Base-by-base conservation (phyloP, 2,329 filamentous ascomycete genomes). In the Aspergillus neoniger region DNA sequence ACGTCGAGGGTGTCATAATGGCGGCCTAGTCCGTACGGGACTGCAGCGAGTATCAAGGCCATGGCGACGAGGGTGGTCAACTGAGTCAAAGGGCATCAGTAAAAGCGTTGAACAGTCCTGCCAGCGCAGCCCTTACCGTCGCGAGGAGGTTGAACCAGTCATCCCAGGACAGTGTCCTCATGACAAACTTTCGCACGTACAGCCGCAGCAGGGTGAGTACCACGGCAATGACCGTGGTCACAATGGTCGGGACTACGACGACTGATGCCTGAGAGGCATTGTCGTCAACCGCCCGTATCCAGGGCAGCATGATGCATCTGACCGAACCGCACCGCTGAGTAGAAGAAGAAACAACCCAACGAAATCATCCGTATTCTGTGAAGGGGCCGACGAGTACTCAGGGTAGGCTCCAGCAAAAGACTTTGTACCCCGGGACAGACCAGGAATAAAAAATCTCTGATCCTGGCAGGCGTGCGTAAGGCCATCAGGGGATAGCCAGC, bases 121-220 rank as follows among this genome's bases (percentile, higher is more conserved):
- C 41, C 14, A 43, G 44, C 12, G 32, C 23, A 38, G 55, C 59
- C 28, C 28, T 58, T 30, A 65, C 63, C 54, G 60, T 62, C 9
- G 56, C 61, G 21, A 64, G 53, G 10, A 65, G 61, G 50, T 63
- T 65, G 43, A 63, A 65, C 52, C 55, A 61, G 47, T 65, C 63
- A 58, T 65, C 63, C 63, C 63, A 65, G 44, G 32, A 52, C n/a
- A 63, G 19, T 30, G 59, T 41, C 38, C 60, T 58, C 21, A 65
- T 65, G 21, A 63, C 47, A 25, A 55, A 54, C 15, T 56, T 30
- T 8, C 63, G 63, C 39, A 65, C 63, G 39, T 65, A 65, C 10
- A 65, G 38, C 5, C 63, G 63, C 28, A 64, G 43, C 17, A 50
- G 41, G 2, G 61, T 63, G 3, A 62, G 12, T 15, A 65, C 47